A percentile compares a stretch with the other conserved stretches of the same genome.
These are phyloP conservation scores for Panaeolus cyanescens DNA, from an alignment of 768 basidiomycete species.

Conservation along the genomic window DNA sequence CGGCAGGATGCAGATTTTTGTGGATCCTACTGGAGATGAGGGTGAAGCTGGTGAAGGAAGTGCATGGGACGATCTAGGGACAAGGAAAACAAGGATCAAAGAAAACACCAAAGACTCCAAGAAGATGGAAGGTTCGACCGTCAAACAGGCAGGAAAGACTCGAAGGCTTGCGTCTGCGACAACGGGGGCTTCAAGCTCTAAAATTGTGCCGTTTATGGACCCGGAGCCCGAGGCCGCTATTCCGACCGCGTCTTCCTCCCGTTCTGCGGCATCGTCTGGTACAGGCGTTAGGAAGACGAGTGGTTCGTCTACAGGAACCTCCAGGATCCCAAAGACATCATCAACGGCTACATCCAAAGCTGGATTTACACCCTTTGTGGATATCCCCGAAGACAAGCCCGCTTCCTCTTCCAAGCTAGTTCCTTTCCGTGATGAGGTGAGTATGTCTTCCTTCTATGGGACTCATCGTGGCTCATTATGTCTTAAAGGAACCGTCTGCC, in stretches of 20 bases:
- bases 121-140: slow-evolving; percentile 66
- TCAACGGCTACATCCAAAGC: slow-evolving; percentile 30
- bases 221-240: slow-evolving; percentile 49
- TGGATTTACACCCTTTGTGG: slow-evolving; percentile 42
- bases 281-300: slow-evolving; percentile 15
- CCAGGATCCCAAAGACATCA: background rate
- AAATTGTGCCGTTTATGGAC: slow-evolving; percentile 69
- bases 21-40: slow-evolving; percentile 64
- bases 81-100: slow-evolving; percentile 76
- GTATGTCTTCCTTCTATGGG: slow-evolving; percentile 13
- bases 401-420: slow-evolving; percentile 55
- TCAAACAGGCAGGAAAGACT: slow-evolving; percentile 62
- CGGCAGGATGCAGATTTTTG: slow-evolving; percentile 65
- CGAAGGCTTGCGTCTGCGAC: slow-evolving; percentile 51
- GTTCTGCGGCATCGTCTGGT: slow-evolving; percentile 1
- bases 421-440: slow-evolving; percentile 75
- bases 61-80: slow-evolving; percentile 70
- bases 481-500: background rate
- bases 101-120: slow-evolving; percentile 75
- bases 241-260: slow-evolving; percentile 33
- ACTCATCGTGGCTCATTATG: background rate
- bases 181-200: slow-evolving; percentile 40
- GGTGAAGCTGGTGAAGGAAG: slow-evolving; percentile 43
- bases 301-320: background rate
- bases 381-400: slow-evolving; percentile 23